Base-by-base conservation (phyloP, 2,329 filamentous ascomycete species). In the Phialemonium atrogriseum region DNA sequence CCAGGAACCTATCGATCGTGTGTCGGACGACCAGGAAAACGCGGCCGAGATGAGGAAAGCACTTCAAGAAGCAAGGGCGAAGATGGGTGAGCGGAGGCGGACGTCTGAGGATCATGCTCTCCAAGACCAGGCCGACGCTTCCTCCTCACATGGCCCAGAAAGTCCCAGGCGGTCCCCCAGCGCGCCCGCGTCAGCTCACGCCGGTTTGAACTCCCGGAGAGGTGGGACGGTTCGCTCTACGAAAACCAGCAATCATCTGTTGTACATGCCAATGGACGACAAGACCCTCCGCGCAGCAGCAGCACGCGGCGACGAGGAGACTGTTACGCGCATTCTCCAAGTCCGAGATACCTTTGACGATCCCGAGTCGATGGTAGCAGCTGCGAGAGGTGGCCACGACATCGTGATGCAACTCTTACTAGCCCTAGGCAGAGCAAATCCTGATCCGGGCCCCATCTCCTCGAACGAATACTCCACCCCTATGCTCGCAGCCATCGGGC, bases 401-500 rank as follows among this genome's bases (percentile, higher is more conserved):
- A 76, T 89, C 35, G 83, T 94, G 15, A 76, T 94, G 39, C 84
- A 88, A 49, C 71, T 94, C 17, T 58, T 87, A 30, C 57, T 86
- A 24, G 80, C 80, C 7, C 62, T 86, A 42, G 81, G 80, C 3
- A 65, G 70, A 29, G 71, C 72, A 10, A 73, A 75, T 32, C 67
- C 73, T 0, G 84, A 91, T 45, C 86, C 86, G 19, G 65, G 71
- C 6, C 74, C 84, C 10, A 57, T 87, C 27, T 68, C 70, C 18
- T 64, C 68, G 17, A 59, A 70, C 24, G 87, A 91, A 35, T 80
- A 84, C 48, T 82, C 88, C 31, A 96, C 89, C 1, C 91, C 91
- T 2, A 93, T 98, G 67, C 72, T 95, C 22, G 87, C 88, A 36
- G 88, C 91, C 2, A 95, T 98, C 42, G 89, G 91, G 11, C 82